Evolutionary conservation across 2,329 filamentous ascomycete species (phyloP), one percentile per base, ranked within the genome.

Genomic region (Colletotrichum theobromicola): DNA sequence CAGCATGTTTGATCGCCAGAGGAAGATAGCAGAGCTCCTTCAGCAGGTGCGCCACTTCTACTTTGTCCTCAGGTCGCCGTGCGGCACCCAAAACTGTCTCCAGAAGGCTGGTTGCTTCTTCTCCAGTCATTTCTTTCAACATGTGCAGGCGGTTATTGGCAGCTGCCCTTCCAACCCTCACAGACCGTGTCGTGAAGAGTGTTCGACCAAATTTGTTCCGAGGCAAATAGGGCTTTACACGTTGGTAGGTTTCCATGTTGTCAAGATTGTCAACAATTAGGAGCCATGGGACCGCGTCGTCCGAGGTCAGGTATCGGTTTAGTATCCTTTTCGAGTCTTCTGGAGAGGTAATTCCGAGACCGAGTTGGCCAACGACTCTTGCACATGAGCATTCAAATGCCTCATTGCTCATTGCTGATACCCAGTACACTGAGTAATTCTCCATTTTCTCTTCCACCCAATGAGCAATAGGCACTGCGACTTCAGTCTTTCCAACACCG

Each of bases 341-440:
- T 74, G 90, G 84, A 10, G 77, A 78, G 61, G 88, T 88, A 4
- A 89, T 84, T 10, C 84, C 42, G 10, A 82, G 72, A 2, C 72
- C 62, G 32, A 85, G 79, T 76, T 78, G 78, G 53, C 77, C 77
- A 1, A 79, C 81, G 10, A 86, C 79, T 2, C 80, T 78, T 15
- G 55, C 66, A 63, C 82, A 85, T 24, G 82, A 82, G 66, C 83
- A 79, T 30, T 84, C 77, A 65, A 86, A 79, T 50, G 77, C 82
- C 35, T 80, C 82, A 30, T 74, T 58, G 61, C 80, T 82, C 26
- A 77, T 78, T 15, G 81, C 82, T 26, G 82, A 80, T 8, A 86
- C 79, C 85, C 84, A 87, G 76, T 87, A 82, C 50, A 87, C 76
- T 0, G 81, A 84, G 60, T 79, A 84, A 10, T 80, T 78, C 7